Evolutionary conservation across 2,329 filamentous ascomycete species (phyloP), one percentile per base, ranked within the genome.

Genomic region (Fusarium setosum): DNA sequence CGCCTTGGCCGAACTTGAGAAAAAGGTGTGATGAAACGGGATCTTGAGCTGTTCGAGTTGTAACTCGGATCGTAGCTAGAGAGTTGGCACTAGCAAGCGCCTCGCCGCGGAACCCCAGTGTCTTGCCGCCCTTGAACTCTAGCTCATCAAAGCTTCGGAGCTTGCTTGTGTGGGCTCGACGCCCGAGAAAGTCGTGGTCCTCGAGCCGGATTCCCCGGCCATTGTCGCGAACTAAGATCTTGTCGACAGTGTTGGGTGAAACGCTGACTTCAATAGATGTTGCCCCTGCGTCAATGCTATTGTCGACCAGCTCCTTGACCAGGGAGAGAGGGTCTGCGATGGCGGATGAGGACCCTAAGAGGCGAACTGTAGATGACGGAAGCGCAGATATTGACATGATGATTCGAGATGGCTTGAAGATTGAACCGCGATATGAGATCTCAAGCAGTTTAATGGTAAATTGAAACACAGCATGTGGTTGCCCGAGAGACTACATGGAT

Each of bases 281-380:
- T 12, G 92, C 90, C 51, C 84, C 81, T 8, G 91, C 90, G 75
- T 95, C 92, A 18, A 94, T 83, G 40, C 91, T 84, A 75, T 95
- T 94, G 69, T 94, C 92, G 29, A 94, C 76, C 5, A 94, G 86
- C 76, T 94, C 92, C 73, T 94, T 94, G 68, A 93, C 85, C 3
- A 92, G 78, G 11, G 86, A 84, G 12, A 82, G 78, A 0, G 91
- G 84, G 8, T 86, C 86, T 6, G 84, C 81, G 48, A 94, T 83
- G 42, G 84, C 82, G 67, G 89, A 82, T 4, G 86, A 82, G 8
- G 90, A 88, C 32, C 88, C 85, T 7, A 94, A 80, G 11, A 86
- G 83, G 44, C 84, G 83, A 20, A 84, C 79, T 13, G 85, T 82
- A 4, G 80, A 76, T 34, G 79, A 69, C 3, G 86, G 78, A 8